Base-by-base conservation (phyloP, 148 eudicot genomes). In the Gaultheria prostrata region DNA sequence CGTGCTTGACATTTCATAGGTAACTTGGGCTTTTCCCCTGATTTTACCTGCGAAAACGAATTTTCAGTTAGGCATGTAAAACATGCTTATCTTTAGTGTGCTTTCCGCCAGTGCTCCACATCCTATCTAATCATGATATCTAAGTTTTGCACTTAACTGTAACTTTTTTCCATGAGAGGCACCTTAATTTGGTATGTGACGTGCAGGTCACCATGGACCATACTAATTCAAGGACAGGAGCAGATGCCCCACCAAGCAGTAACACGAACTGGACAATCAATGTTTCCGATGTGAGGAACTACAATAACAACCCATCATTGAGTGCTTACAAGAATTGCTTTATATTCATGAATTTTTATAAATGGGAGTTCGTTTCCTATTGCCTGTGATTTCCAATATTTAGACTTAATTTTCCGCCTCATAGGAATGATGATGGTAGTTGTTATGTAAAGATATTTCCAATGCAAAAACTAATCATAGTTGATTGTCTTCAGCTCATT, bases 221-320 rank as follows among this genome's bases (percentile, higher is more conserved):
- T 53, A 70, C 57, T 7, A 83, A 76, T 76, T 48, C 65, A 39
- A 82, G 24, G 76, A 83, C 7, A 35, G 87, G 67, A 87, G 75
- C 35, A 32, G 81, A 70, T 51, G 48, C 78, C 51, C 83, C 70
- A 17, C 48, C 79, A n/a, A 77, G 43, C 78, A 86, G 59, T 61
- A 76, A 75, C 57, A 79, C 85, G 49, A 89, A 82, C 78, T 85
- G 89, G 88, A 87, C 88, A 21, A 87, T 85, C 61, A 85, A 85
- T 13, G 89, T 89, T 72, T 79, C 88, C 49, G 91, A 87, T 72
- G 91, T 89, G 53, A 87, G 88, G 15, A 75, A 75, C 12, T 63
- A 11, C 70, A 24, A 63, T 10, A 63, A 4, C 39, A 76, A 14
- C 1, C 32, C 15, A 30, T 9, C n/a, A 51, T 15, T 26, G 35